Percentiles rank a stretch among this genome's conserved stretches.
These are phyloP conservation scores for Nelumbo lutea DNA, from an alignment of 164 flowering plant genomes.

Conservation along the genomic window DNA sequence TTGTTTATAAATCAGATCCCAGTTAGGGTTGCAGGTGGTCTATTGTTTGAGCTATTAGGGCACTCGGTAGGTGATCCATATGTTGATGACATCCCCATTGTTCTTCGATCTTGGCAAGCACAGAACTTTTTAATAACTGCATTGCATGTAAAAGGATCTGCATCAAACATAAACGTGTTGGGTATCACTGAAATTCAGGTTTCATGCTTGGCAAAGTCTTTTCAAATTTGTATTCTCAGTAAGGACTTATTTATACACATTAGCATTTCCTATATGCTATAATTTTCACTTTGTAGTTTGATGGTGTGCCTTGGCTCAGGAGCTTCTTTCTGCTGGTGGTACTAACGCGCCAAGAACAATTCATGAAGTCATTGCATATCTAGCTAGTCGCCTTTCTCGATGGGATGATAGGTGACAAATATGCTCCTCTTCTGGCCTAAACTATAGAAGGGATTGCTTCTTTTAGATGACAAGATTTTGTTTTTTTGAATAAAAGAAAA, in stretches of 20 bases:
- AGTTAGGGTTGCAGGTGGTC: conserved; percentile 88
- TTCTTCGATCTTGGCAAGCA: conserved; percentile 92
- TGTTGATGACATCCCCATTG: conserved; percentile 70
- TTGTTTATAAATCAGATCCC: conserved; percentile 57
- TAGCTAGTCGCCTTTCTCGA: conserved; percentile 74
- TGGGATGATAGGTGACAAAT: conserved; percentile 89
- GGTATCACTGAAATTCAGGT: conserved; percentile 97
- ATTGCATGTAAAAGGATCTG: conserved; percentile 70
- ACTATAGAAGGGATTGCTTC: not conserved
- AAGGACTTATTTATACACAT: not conserved
- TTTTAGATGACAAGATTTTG: not conserved
- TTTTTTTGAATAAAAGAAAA: no score
- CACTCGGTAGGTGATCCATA: conserved; percentile 91
- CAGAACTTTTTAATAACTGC: conserved; percentile 78
- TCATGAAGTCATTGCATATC: conserved; percentile 81
- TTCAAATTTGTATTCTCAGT: not conserved
- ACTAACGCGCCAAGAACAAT: conserved; percentile 63
- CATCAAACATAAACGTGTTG: conserved; percentile 61
- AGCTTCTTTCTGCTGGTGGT: conserved; percentile 74
- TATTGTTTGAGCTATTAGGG: conserved; percentile 89
- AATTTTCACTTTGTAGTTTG: conserved; percentile 8
- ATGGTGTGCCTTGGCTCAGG: conserved; percentile 37
- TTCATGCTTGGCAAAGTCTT: conserved; percentile 2
- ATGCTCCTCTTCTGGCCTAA: not conserved
- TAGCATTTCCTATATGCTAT: not conserved